Conservation (phyloP, 164 flowering plant genomes). For the Nymphaea thermarum region DNA sequence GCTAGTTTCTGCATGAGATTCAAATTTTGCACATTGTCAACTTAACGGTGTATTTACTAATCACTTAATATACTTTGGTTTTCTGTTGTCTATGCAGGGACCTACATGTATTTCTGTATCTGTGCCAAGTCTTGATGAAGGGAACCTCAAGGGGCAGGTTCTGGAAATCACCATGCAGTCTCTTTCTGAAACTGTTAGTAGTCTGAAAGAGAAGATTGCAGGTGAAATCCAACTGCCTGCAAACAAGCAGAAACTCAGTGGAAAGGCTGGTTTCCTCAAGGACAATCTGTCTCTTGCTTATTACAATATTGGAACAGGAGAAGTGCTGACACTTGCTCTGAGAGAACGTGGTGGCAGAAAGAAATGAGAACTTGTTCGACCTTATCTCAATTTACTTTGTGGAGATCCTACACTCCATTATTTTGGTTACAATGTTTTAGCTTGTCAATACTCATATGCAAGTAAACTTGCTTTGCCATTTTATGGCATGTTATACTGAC, state of each 20-base stretch:
- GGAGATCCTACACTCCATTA: background rate
- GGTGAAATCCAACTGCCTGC: slow-evolving; percentile 97
- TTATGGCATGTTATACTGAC: too few relatives aligned
- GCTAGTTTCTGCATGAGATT: too few relatives aligned
- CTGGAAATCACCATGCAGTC: slow-evolving; percentile 81
- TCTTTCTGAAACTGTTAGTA: slow-evolving; percentile 78
- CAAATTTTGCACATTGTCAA: too few relatives aligned
- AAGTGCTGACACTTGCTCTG: slow-evolving; percentile 69
- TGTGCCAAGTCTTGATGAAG: slow-evolving; percentile 91
- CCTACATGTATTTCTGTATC: slow-evolving; percentile 60
- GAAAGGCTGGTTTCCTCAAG: slow-evolving; percentile 92
- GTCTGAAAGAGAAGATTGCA: slow-evolving; percentile 94
- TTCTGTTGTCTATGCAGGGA: slow-evolving; percentile 39
- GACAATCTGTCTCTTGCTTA: slow-evolving; percentile 91
- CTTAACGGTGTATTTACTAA: too few relatives aligned
- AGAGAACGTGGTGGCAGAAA: slow-evolving; percentile 99
- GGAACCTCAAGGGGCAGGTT: slow-evolving; percentile 81
- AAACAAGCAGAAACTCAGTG: slow-evolving; percentile 97
- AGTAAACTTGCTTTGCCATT: too few relatives aligned
- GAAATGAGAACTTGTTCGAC: slow-evolving; percentile 30
- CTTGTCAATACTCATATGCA: too few relatives aligned
- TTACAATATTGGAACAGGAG: slow-evolving; percentile 76
- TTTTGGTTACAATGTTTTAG: too few relatives aligned
- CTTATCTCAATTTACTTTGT: background rate
- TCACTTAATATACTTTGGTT: background rate